These are phyloP conservation scores for Moesziomyces globuligerus DNA, from an alignment of 1,284 basidiomycete species.

Conservation along the genomic window DNA sequence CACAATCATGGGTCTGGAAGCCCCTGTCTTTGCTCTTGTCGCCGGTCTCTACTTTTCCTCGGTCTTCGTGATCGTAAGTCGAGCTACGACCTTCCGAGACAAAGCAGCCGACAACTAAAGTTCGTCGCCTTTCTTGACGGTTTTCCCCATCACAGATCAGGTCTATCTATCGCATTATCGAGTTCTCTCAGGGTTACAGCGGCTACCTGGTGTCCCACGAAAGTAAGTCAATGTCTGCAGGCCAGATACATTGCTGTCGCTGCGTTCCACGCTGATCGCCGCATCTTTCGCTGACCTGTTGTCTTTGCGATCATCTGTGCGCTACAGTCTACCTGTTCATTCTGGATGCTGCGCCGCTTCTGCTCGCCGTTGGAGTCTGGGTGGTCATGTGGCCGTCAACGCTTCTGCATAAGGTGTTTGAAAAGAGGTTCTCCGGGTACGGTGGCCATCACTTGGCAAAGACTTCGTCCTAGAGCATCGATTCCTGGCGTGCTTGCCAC, in stretches of 20 bases:
- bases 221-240: slow-evolving; percentile 20
- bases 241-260: neutral
- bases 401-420: slow-evolving; percentile 29
- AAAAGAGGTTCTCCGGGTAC: slow-evolving; percentile 10
- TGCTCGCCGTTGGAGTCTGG: slow-evolving; percentile 47
- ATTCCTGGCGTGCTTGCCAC: too few species aligned
- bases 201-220: slow-evolving; percentile 49
- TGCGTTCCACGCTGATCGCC: too few species aligned
- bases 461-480: slow-evolving; percentile 2
- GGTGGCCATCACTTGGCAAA: slow-evolving; percentile 8
- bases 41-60: slow-evolving; percentile 31
- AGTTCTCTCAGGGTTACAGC: slow-evolving; percentile 48
- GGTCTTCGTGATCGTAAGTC: slow-evolving; percentile 36
- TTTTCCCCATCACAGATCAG: slow-evolving; percentile 19
- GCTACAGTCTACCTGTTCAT: slow-evolving; percentile 42
- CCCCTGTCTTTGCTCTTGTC: slow-evolving; percentile 24
- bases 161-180: slow-evolving; percentile 52
- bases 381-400: slow-evolving; percentile 44
- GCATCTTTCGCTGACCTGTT: neutral
- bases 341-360: slow-evolving; percentile 49
- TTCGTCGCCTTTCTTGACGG: neutral
- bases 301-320: too few species aligned
- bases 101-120: neutral
- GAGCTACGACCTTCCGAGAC: neutral
- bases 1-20: slow-evolving; percentile 25